A percentile compares a stretch with the other conserved stretches of the same genome.
Conservation (phyloP, 106 monocot genomes). For the Allium cepa region DNA sequence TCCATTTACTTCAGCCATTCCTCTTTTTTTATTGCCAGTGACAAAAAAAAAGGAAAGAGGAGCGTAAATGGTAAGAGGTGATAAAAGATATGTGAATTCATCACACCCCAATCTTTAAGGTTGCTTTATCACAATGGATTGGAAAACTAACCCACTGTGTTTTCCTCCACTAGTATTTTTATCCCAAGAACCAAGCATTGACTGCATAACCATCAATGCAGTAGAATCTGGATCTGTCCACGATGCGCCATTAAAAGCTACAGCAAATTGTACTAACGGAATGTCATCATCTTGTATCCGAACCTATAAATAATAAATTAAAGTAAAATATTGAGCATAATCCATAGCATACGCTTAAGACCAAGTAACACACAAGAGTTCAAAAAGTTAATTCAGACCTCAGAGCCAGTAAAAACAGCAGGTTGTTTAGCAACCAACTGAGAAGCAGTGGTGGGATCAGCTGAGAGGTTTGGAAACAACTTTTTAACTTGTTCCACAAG, state of each 20-base stretch:
- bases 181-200: conserved; percentile 89
- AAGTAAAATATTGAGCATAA: not conserved
- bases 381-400: conserved; percentile 32
- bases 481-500: conserved; percentile 79
- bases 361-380: too few species aligned
- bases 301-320: conserved; percentile 28
- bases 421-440: conserved; percentile 82
- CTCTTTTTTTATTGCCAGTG: too few species aligned
- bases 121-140: not conserved
- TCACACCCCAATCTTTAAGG: too few species aligned
- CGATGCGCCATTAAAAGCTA: conserved; percentile 80
- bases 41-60: too few species aligned
- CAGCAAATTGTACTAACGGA: conserved; percentile 82
- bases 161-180: conserved; percentile 76
- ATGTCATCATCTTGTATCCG: conserved; percentile 80
- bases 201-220: conserved; percentile 96
- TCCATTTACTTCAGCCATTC: too few species aligned
- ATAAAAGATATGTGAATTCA: too few species aligned
- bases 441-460: conserved; percentile 55
- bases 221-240: conserved; percentile 93
- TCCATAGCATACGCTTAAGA: not conserved
- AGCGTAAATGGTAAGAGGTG: too few species aligned
- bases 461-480: conserved; percentile 67
- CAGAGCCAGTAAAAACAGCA: conserved; percentile 84
- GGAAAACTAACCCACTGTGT: conserved; percentile 61